A percentile compares a stretch with the other conserved stretches of the same genome.
These are phyloP conservation scores for Cryptococcus hybrid DNA, from an alignment of 1,284 basidiomycete species.

Conservation along the genomic window DNA sequence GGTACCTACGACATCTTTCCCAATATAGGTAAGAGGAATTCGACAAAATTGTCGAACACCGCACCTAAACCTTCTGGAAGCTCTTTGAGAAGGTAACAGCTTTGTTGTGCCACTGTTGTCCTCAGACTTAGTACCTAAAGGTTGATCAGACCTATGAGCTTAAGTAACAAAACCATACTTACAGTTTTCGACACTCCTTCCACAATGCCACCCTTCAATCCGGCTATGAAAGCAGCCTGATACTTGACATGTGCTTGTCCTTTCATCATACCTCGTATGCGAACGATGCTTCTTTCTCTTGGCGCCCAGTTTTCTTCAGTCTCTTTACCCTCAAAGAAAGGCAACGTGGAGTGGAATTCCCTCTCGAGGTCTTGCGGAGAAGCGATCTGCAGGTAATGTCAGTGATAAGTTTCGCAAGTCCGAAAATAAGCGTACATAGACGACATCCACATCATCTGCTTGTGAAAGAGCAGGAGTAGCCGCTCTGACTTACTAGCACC, in stretches of 20 bases:
- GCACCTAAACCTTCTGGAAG: conserved; percentile 68
- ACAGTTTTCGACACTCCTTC: conserved; percentile 86
- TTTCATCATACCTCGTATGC: conserved; percentile 88
- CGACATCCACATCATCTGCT: conserved; percentile 59
- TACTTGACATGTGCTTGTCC: conserved; percentile 75
- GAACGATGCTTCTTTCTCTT: conserved; percentile 74
- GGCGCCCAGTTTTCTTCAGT: conserved; percentile 94
- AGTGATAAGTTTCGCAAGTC: neutral
- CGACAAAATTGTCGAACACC: conserved; percentile 72
- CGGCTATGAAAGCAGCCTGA: conserved; percentile 67
- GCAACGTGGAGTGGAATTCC: conserved; percentile 75
- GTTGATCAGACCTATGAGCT: neutral
- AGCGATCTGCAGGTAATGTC: conserved; percentile 61
- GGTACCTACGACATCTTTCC: conserved; percentile 65
- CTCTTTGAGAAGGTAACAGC: conserved; percentile 76
- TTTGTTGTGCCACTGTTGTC: conserved; percentile 82
- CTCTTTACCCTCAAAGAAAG: conserved; percentile 89
- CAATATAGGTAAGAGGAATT: conserved; percentile 69
- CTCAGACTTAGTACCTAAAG: conserved; percentile 77
- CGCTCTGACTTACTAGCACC: conserved; percentile 1
- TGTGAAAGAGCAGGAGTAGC: conserved; percentile 42
- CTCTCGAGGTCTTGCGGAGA: conserved; percentile 79
- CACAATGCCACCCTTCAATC: conserved; percentile 72
- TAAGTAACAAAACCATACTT: conserved; percentile 38
- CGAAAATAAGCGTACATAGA: conserved; percentile 62